A percentile compares a stretch with the other conserved stretches of the same genome.
These are phyloP conservation scores for Aspergillus affinis DNA, from an alignment of 495 filamentous ascomycete species.

Conservation along the genomic window DNA sequence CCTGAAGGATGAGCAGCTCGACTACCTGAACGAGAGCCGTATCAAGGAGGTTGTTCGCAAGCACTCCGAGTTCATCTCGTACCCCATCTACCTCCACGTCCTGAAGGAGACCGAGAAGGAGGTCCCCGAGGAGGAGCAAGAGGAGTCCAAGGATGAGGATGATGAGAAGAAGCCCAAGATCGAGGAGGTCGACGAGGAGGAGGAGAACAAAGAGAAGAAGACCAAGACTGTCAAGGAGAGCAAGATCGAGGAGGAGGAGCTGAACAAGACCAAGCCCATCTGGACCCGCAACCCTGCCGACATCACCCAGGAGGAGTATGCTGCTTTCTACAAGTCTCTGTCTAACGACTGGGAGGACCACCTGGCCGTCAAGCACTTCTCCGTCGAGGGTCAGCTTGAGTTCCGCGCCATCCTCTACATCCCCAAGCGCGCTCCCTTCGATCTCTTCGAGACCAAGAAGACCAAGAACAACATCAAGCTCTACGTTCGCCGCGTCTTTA, in stretches of 20 bases:
- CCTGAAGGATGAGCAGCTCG: conserved; percentile 97
- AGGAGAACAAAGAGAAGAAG: conserved; percentile 89
- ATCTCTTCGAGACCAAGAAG: conserved; percentile 99
- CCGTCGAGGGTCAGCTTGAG: conserved; percentile 99
- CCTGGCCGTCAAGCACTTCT: conserved; percentile 99
- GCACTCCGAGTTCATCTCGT: conserved; percentile 99
- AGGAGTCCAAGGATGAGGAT: conserved; percentile 76
- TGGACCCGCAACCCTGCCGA: conserved; percentile 98
- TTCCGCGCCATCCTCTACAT: conserved; percentile 99
- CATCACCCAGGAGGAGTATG: conserved; percentile 96
- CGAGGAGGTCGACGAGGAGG: conserved; percentile 74
- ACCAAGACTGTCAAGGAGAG: conserved; percentile 99
- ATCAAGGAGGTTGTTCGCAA: conserved; percentile 99
- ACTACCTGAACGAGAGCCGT: conserved; percentile 98
- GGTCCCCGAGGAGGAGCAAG: conserved; percentile 89
- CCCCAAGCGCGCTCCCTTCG: conserved; percentile 98
- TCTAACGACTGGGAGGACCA: conserved; percentile 99
- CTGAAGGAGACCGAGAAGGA: conserved; percentile 98
- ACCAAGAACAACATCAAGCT: conserved; percentile 99
- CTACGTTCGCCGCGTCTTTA: conserved; percentile 99
- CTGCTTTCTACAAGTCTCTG: conserved; percentile 98
- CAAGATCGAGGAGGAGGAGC: conserved; percentile 97
- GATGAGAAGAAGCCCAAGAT: conserved; percentile 84
- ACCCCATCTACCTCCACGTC: conserved; percentile 99
- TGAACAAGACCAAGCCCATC: conserved; percentile 99